Evolutionary conservation across 768 basidiomycete genomes (phyloP).

Genomic region (Hygrocybe punicea): DNA sequence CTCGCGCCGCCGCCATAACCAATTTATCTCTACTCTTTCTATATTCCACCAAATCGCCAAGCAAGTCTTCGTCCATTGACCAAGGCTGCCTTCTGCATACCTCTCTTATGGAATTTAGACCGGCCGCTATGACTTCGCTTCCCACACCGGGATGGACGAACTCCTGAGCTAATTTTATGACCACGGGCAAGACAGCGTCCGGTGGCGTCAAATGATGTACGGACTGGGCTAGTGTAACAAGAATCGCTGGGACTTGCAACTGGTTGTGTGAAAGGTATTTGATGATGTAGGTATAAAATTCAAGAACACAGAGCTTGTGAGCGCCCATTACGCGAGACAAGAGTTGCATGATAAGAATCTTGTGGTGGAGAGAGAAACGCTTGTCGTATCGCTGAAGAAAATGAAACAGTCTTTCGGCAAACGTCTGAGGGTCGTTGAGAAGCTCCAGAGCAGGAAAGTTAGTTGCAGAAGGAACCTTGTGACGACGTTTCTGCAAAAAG

Average conservation of each 20-base stretch:
- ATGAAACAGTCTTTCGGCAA: conserved; percentile 90
- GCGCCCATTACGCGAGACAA: conserved; percentile 89
- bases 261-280: conserved; percentile 93
- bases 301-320: conserved; percentile 89
- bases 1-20: conserved; percentile 84
- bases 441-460: conserved; percentile 94
- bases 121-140: conserved; percentile 91
- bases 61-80: conserved; percentile 93
- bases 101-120: conserved; percentile 93
- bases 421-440: conserved; percentile 92
- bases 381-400: conserved; percentile 82
- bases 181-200: conserved; percentile 82
- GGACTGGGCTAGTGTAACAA: conserved; percentile 90
- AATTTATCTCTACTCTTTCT: conserved; percentile 93
- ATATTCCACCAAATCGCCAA: conserved; percentile 92
- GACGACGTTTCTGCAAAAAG: conserved; percentile 34
- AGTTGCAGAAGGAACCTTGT: conserved; percentile 34
- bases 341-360: conserved; percentile 95
- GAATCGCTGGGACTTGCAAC: conserved; percentile 86
- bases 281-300: conserved; percentile 94
- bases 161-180: conserved; percentile 89
- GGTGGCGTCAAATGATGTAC: conserved; percentile 95
- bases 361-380: conserved; percentile 94
- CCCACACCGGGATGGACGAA: conserved; percentile 98
- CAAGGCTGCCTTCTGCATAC: conserved; percentile 93